Percentiles rank a stretch among this genome's conserved stretches.
Evolutionary conservation across 164 flowering plant species (phyloP).

Genomic region (Macadamia tetraphylla): DNA sequence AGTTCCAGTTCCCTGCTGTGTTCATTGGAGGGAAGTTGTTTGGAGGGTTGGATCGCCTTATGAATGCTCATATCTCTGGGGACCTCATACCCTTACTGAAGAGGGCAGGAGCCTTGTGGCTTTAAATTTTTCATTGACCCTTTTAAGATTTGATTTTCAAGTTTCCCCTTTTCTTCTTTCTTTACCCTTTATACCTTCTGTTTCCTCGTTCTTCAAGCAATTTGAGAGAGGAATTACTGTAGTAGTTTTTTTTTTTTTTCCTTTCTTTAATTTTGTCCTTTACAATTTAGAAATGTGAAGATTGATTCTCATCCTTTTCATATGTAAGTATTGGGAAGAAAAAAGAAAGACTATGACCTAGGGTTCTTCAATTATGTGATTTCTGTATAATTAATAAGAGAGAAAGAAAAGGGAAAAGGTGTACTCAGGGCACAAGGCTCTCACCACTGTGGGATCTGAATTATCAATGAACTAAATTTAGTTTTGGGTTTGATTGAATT

Average conservation of each 20-base stretch:
- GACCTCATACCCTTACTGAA: slow-evolving; percentile 59
- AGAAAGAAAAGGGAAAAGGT: too few species aligned
- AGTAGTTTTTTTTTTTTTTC: background rate
- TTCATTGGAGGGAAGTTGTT: slow-evolving; percentile 64
- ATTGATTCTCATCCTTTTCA: too few species aligned
- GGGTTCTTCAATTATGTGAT: background rate
- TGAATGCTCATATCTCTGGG: slow-evolving; percentile 70
- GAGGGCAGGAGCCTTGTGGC: slow-evolving; percentile 74
- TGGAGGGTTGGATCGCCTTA: slow-evolving; percentile 65
- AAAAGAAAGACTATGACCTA: background rate
- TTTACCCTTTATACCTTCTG: background rate
- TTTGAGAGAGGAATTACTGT: background rate
- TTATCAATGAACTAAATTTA: too few species aligned
- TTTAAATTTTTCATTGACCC: slow-evolving; percentile 19
- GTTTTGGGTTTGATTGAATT: too few species aligned
- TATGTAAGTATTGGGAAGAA: too few species aligned
- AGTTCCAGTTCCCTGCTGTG: slow-evolving; percentile 45
- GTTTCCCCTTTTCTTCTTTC: too few species aligned
- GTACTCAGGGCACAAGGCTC: too few species aligned
- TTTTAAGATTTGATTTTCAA: background rate
- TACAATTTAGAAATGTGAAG: too few species aligned
- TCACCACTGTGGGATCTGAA: too few species aligned
- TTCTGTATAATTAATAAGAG: background rate
- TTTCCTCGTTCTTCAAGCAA: background rate
- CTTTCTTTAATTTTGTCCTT: too few species aligned